Base-by-base conservation (phyloP, 441 rosid species). In the Arabidopsis hybrid region DNA sequence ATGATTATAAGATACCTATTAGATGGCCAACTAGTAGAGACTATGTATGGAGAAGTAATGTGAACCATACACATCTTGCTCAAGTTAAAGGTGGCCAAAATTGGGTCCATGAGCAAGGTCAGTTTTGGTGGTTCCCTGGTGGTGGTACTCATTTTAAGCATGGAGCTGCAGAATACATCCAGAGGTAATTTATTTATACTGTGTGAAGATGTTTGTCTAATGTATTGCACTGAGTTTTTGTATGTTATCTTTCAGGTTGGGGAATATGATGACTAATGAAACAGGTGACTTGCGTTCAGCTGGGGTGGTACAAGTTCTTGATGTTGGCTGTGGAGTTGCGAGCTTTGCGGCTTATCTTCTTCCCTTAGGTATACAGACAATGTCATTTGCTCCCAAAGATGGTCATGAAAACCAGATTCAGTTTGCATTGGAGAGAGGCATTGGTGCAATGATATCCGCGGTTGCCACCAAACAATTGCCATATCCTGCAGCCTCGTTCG, bases 81-180 rank as follows among this genome's bases (percentile, higher is more conserved):
- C 84, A 86, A 75, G 91, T 92, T 40, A 91, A 92, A 79, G 96
- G 98, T 83, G 99, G 98, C 14, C 97, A 95, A 72, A 92, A 88
- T 68, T 95, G 99, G 99, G 95, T 95, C 40, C 99, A 91, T 56
- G 88, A 86, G 71, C 87, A 83, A 69, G 83, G 81, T 58, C 85
- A 83, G 76, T 76, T 91, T 32, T 92, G 98, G 98, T 92, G 96
- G 96, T 95, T 95, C 65, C 99, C 99, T 1, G 97, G 99, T 38
- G 99, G 99, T 36, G 99, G 99, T 64, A 89, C 99, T 65, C 96
- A 95, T 88, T 95, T 95, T 80, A 95, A 92, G 83, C 93, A 91
- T 51, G 99, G 99, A 26, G 98, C 99, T 77, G 38, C 89, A 43
- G 99, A 95, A 70, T 95, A 95, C 74, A 95, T 95, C 72, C 81